Percentiles rank a stretch among this genome's conserved stretches.
These are phyloP conservation scores for Pholiota conissans DNA, from an alignment of 768 basidiomycete species.

Conservation along the genomic window DNA sequence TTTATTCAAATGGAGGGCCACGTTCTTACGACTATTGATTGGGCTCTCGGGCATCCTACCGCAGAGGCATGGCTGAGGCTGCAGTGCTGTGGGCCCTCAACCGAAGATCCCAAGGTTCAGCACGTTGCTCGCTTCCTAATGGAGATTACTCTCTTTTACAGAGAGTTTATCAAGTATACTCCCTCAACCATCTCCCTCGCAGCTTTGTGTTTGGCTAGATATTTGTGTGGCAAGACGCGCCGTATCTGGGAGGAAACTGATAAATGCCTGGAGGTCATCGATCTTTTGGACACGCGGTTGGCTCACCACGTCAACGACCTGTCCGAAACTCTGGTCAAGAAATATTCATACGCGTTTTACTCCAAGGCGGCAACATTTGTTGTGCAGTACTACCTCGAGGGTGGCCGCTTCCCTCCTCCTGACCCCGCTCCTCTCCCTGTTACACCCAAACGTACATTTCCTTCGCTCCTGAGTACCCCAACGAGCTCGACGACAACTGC, in stretches of 20 bases:
- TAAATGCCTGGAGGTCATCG: conserved; percentile 80
- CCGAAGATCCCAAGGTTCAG: conserved; percentile 89
- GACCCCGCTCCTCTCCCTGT: conserved; percentile 54
- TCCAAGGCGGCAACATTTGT: conserved; percentile 94
- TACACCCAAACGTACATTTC: conserved; percentile 60
- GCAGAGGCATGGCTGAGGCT: conserved; percentile 96
- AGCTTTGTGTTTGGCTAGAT: conserved; percentile 84
- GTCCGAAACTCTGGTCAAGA: conserved; percentile 95
- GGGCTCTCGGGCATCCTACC: conserved; percentile 96
- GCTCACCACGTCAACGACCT: conserved; percentile 88
- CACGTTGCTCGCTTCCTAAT: conserved; percentile 97
- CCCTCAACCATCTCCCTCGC: conserved; percentile 91
- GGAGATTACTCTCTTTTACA: conserved; percentile 98
- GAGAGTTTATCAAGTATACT: conserved; percentile 86
- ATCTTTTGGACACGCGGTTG: conserved; percentile 82
- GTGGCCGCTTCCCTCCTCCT: conserved; percentile 68
- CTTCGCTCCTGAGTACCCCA: conserved; percentile 67
- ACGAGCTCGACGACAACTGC: conserved; percentile 71
- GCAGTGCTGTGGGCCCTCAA: conserved; percentile 69
- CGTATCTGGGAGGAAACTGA: conserved; percentile 83
- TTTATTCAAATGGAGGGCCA: conserved; percentile 99
- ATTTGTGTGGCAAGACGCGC: conserved; percentile 79
- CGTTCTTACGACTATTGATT: conserved; percentile 93
- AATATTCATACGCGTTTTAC: conserved; percentile 97
- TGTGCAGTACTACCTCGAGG: conserved; percentile 91